phyloP scores from a whole-genome alignment of 2,329 filamentous ascomycete species.

The Aureobasidium zeae region DNA sequence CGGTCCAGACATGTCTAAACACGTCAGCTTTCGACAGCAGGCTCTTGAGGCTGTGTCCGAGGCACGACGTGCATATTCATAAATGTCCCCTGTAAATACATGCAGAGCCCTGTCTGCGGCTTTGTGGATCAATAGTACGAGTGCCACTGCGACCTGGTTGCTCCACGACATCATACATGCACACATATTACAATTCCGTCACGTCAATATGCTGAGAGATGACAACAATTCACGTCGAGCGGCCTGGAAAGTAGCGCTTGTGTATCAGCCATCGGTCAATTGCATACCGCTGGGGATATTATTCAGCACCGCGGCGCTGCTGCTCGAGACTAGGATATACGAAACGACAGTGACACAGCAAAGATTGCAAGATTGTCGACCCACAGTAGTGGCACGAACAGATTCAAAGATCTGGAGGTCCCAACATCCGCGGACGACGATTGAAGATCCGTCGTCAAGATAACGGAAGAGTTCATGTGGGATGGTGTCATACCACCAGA shows the following conservation, averaged over 20 bases:
- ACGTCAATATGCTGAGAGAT: background rate
- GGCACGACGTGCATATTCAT: too few species aligned
- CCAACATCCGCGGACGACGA: constrained; percentile 1
- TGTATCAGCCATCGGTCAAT: background rate
- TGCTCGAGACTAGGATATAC: background rate
- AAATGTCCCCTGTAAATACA: too few species aligned
- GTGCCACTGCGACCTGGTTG: background rate
- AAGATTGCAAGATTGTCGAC: background rate
- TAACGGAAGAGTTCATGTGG: background rate
- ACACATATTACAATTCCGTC: too few species aligned
- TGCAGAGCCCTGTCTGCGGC: too few species aligned
- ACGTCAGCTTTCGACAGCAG: background rate
- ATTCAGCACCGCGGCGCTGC: background rate
- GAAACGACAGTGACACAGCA: constrained; percentile 6
- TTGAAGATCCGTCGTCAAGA: background rate
- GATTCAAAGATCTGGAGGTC: constrained; percentile 1
- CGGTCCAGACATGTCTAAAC: background rate
- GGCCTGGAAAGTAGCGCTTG: background rate
- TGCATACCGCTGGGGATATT: background rate
- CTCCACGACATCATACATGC: too few species aligned
- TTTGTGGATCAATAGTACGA: too few species aligned
- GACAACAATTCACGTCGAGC: constrained; percentile 1
- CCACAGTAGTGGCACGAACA: background rate
- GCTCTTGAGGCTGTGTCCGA: too few species aligned
- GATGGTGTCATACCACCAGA: background rate